Percentiles rank a stretch among this genome's conserved stretches.
Conservation (phyloP, 139 green algal genomes). For the Gonium pectorale region DNA sequence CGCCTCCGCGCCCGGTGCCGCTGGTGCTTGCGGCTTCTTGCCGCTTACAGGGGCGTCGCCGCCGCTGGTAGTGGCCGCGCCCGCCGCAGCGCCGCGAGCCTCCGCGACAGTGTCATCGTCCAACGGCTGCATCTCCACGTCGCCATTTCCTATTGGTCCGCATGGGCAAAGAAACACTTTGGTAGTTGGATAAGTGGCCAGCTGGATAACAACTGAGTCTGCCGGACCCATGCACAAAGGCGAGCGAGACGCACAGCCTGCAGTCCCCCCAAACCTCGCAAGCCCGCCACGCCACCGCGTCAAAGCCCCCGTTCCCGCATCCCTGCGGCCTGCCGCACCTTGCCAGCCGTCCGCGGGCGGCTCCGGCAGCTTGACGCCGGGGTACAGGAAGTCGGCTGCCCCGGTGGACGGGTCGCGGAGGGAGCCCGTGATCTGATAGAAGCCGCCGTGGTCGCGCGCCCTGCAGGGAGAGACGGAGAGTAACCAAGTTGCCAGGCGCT, state of each 20-base stretch:
- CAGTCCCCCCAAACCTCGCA: too few species aligned
- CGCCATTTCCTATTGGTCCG: background rate
- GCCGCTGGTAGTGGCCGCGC: too few species aligned
- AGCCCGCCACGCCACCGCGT: too few species aligned
- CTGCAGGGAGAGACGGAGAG: background rate
- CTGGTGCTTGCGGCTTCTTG: too few species aligned
- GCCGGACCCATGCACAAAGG: too few species aligned
- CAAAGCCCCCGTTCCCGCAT: too few species aligned
- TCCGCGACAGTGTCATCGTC: background rate
- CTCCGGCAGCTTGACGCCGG: slow-evolving; percentile 11
- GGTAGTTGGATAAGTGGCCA: too few species aligned
- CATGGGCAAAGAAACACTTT: background rate
- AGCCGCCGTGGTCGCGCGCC: slow-evolving; percentile 2
- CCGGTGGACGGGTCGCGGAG: slow-evolving; percentile 5
- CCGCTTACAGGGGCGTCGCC: too few species aligned
- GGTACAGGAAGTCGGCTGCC: slow-evolving; percentile 19
- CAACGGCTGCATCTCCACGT: background rate
- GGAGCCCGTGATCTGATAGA: slow-evolving; percentile 23
- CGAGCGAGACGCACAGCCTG: too few species aligned
- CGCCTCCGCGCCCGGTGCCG: background rate
- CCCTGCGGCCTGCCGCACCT: background rate
- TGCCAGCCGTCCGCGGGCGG: background rate
- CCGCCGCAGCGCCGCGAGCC: background rate
- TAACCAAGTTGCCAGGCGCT: too few species aligned
- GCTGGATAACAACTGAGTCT: too few species aligned